Base-by-base conservation (phyloP, 192 early-diverging fungal genomes). In the Umbelopsis ramanniana region DNA sequence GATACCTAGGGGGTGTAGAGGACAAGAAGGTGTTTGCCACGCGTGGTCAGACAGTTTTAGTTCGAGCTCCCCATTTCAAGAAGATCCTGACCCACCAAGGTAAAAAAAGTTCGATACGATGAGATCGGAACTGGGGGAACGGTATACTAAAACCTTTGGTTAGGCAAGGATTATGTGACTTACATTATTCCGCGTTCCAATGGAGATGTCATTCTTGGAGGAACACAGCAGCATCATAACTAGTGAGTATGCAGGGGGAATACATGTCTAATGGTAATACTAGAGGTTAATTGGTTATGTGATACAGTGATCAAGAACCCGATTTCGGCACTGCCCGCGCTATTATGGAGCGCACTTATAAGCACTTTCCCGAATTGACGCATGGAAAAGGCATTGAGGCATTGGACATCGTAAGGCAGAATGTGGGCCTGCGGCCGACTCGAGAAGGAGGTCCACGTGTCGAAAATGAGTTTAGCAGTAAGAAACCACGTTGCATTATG, bases 161-260 rank as follows among this genome's bases (percentile, higher is more conserved):
- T 76, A 74, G 75, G 67, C 17, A 72, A 66, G n/a, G 73, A 83
- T 26, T 19, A 66, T 35, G 77, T 88, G 48, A 86, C 89, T 46
- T 96, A 96, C 78, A 86, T 95, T n/a, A 96, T 96, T 67, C 95
- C 94, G 4, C 84, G 94, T 15, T 84, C 85, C 15, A 86, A 92
- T 72, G 93, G 92, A 12, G 85, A 86, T 45, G 92, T 94, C 37
- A 80, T 94, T 46, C 71, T 95, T 0, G 95, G 94, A 26, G 92
- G 93, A 9, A 93, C 93, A 4, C 85, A 86, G 29, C 74, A 86
- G 33, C 74, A 76, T 1, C 66, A 81, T 69, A 71, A 80, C 52
- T 78, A 75, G 86, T 88, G 85, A 81, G 76, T 29, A 33, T 43
- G 40, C 40, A 43, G 40, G 40, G 40, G 40, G 40, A 4, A 12